These are phyloP conservation scores for Vitis hybrid DNA, from an alignment of 177 flowering plant species.

Conservation along the genomic window DNA sequence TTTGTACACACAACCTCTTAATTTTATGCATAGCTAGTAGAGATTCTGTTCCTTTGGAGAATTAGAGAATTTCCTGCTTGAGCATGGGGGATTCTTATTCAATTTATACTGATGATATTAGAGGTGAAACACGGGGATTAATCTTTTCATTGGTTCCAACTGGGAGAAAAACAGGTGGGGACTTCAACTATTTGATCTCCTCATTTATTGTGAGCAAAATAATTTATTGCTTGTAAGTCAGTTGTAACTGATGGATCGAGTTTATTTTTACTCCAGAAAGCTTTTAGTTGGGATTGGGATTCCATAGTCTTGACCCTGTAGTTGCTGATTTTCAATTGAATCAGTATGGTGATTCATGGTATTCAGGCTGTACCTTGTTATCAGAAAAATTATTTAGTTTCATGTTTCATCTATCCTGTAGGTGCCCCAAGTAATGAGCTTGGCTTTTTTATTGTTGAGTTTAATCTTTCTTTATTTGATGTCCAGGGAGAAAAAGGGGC, in stretches of 20 bases:
- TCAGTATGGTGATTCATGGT: background rate
- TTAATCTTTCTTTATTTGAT: conserved; percentile 9
- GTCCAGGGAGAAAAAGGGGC: conserved; percentile 86
- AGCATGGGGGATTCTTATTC: background rate
- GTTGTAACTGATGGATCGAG: background rate
- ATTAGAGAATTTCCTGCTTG: background rate
- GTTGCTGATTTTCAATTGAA: background rate
- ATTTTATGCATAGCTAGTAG: too few relatives aligned
- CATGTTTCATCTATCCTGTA: background rate
- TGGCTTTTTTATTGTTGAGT: background rate
- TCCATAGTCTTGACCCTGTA: background rate
- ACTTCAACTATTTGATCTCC: background rate
- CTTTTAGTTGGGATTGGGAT: background rate
- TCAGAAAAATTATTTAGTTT: background rate
- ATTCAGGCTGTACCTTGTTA: background rate
- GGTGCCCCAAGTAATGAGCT: background rate
- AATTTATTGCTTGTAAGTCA: background rate
- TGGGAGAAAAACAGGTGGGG: background rate
- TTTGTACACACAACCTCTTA: too few relatives aligned
- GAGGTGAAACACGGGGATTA: background rate
- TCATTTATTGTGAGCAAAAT: background rate
- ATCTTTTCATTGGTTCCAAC: background rate
- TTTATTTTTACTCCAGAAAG: background rate
- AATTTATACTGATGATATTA: background rate
- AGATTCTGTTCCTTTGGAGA: background rate